A percentile compares a stretch with the other conserved stretches of the same genome.
These are phyloP conservation scores for Centella asiatica DNA, from an alignment of 129 eudicot genomes.

Conservation along the genomic window DNA sequence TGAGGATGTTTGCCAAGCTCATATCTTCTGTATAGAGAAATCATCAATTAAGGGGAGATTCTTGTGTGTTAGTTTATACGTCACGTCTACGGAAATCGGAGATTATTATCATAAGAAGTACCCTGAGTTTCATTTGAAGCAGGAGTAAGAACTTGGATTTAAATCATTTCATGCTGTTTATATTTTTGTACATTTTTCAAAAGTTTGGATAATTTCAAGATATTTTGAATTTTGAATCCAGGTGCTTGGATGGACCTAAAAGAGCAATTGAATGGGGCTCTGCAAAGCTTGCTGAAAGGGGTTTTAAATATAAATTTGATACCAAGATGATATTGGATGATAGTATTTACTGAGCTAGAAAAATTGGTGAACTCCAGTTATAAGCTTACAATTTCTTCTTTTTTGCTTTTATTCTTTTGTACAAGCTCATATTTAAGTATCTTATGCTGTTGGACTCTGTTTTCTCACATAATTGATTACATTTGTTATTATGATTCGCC, in stretches of 20 bases:
- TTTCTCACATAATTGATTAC: no score
- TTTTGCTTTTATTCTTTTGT: no score
- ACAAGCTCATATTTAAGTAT: no score
- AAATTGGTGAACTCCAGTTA: no score
- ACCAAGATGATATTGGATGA: constrained; percentile 29
- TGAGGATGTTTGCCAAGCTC: constrained; percentile 39
- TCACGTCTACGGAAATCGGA: constrained; percentile 36
- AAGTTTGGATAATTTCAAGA: no score
- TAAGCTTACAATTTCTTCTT: no score
- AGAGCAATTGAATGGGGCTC: constrained; percentile 26
- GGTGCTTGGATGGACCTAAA: constrained; percentile 20
- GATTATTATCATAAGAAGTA: constrained; percentile 19
- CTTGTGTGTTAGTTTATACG: constrained; percentile 32
- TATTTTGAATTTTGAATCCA: constrained; percentile 1
- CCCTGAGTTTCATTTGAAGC: constrained; percentile 24
- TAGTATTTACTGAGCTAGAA: constrained; percentile 25
- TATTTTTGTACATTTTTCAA: neutral
- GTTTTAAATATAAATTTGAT: constrained; percentile 36
- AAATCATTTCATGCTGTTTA: neutral
- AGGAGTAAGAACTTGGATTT: constrained; percentile 23
- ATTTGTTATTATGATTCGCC: no score
- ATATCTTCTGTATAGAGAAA: constrained; percentile 38
- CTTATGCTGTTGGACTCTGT: no score
- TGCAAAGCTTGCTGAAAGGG: constrained; percentile 37
- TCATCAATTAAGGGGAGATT: constrained; percentile 29